Base-by-base conservation (phyloP, 2,329 filamentous ascomycete genomes). In the Colletotrichum lini region DNA sequence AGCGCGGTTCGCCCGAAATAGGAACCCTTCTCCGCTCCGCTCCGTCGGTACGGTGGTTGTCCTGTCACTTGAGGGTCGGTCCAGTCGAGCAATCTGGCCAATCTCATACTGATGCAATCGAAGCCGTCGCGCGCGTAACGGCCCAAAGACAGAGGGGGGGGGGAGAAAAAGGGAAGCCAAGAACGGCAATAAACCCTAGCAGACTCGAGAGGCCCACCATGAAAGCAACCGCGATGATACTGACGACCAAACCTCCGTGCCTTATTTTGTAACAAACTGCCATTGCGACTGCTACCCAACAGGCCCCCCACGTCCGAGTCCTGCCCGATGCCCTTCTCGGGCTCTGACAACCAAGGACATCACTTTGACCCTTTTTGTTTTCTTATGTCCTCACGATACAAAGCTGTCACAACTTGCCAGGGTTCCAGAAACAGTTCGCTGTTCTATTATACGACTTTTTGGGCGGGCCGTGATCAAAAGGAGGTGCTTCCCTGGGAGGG, bases 351-450 rank as follows among this genome's bases (percentile, higher is more conserved):
- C 58, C 58, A 61, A 61, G 30, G 44, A 44, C 10, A 53, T 53
- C 18, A 45, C 42, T 45, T 50, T 45, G 6, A 26, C 23, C 52
- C 26, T 63, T 38, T 38, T 38, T 38, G 9, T 35, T 8, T 35
- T 10, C 8, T 38, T 9, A 2, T 3, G 8, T 38, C 35, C 35
- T 52, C 45, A 65, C 52, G 53, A 62, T 35, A 62, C 47, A 62
- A 26, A 38, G 35, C 16, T 70, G 64, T 38, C 57, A 62, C 67
- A 60, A 60, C 21, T 44, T 23, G 16, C 56, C 23, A 3, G 35
- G 30, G 23, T 67, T 45, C 68, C 65, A 68, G 53, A 71, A 71
- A 68, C 64, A 71, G 67, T 68, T 71, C 65, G 68, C 53, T 68
- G 45, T 71, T 71, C 68, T 59, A 71, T 68, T 53, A 56, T 68